Conservation (phyloP, 2,329 filamentous ascomycete species). For the Xylariaceae sp. region DNA sequence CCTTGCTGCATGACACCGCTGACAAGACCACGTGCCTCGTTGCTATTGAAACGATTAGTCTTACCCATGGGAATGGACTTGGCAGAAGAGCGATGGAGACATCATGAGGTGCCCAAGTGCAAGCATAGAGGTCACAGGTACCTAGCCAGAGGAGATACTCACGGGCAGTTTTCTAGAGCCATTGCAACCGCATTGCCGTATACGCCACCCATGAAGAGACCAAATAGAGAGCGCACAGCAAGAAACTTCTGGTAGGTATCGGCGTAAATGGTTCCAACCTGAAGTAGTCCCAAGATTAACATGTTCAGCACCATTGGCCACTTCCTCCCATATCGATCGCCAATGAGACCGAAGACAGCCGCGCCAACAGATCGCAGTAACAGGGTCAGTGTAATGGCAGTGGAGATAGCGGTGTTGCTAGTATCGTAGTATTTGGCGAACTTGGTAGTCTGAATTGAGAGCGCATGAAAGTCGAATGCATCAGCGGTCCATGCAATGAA, state of each 20-base stretch:
- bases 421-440: constrained; percentile 54
- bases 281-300: constrained; percentile 57
- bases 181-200: constrained; percentile 77
- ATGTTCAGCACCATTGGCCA: constrained; percentile 82
- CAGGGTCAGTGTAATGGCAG: constrained; percentile 71
- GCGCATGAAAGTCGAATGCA: constrained; percentile 78
- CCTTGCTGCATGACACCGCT: constrained; percentile 80
- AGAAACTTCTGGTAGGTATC: constrained; percentile 68
- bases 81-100: too few relatives aligned
- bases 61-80: neutral
- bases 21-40: constrained; percentile 71
- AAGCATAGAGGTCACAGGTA: too few relatives aligned
- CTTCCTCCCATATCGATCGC: constrained; percentile 77
- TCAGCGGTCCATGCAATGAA: constrained; percentile 76
- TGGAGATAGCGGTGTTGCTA: constrained; percentile 63
- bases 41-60: constrained; percentile 30
- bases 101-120: too few relatives aligned
- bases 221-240: constrained; percentile 69
- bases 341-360: constrained; percentile 69
- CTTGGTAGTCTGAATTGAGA: constrained; percentile 74
- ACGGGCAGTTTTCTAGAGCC: constrained; percentile 70
- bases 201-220: constrained; percentile 76
- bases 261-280: constrained; percentile 75
- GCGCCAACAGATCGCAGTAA: constrained; percentile 73
- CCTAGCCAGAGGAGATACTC: constrained; percentile 30